A percentile compares a stretch with the other conserved stretches of the same genome.
These are phyloP conservation scores for Psilocybe mexicana DNA, from an alignment of 1,284 basidiomycete genomes.

Conservation along the genomic window DNA sequence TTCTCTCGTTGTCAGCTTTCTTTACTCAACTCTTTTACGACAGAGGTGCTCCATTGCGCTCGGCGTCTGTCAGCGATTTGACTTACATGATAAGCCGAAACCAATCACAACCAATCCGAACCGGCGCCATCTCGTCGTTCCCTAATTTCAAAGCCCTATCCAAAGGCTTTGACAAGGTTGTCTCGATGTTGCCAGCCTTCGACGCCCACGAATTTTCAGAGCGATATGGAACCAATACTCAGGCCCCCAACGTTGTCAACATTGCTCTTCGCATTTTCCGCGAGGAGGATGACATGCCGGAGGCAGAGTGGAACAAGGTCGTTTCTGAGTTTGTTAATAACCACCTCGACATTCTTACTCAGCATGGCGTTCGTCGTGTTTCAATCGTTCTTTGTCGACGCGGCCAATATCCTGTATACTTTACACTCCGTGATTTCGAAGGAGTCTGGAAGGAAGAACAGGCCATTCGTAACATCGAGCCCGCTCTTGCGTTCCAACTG, in stretches of 20 bases:
- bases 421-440: conserved; percentile 82
- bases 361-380: conserved; percentile 87
- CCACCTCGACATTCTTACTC: conserved; percentile 61
- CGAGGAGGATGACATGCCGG: conserved; percentile 73
- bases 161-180: conserved; percentile 74
- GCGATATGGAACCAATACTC: conserved; percentile 70
- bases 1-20: conserved; percentile 4
- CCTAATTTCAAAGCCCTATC: conserved; percentile 71
- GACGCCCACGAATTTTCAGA: conserved; percentile 70
- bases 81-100: conserved; percentile 85
- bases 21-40: conserved; percentile 11
- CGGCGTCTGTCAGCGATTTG: conserved; percentile 91
- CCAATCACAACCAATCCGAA: conserved; percentile 85
- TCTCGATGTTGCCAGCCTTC: conserved; percentile 69
- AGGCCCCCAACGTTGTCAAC: conserved; percentile 92
- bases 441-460: conserved; percentile 92
- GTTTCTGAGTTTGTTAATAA: conserved; percentile 79
- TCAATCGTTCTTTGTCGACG: conserved; percentile 92
- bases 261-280: conserved; percentile 87
- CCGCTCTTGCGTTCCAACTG: conserved; percentile 97
- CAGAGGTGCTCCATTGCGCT: conserved; percentile 45
- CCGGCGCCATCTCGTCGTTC: conserved; percentile 90
- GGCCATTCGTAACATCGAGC: conserved; percentile 98
- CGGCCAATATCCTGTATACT: conserved; percentile 93
- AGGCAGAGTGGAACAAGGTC: conserved; percentile 78